A percentile compares a stretch with the other conserved stretches of the same genome.
Evolutionary conservation across 1,139 yeast genomes (phyloP).

Genomic region (Taiozyma onychis): DNA sequence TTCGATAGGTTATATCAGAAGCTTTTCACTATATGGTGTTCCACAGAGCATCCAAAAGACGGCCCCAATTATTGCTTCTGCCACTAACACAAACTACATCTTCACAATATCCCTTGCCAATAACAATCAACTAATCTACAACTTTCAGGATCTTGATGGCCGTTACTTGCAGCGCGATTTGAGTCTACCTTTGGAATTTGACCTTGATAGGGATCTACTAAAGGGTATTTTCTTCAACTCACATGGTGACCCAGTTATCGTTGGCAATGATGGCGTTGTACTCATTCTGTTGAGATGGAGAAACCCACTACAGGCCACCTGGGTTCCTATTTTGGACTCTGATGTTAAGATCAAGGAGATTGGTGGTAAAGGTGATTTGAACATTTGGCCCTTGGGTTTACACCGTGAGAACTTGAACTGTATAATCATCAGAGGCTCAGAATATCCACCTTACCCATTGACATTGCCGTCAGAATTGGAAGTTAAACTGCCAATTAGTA

Average conservation of each 20-base stretch:
- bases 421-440: constrained; percentile 61
- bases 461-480: constrained; percentile 80
- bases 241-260: constrained; percentile 84
- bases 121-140: constrained; percentile 29
- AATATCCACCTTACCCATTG: constrained; percentile 60
- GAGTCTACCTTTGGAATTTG: constrained; percentile 28
- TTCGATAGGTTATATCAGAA: constrained; percentile 49
- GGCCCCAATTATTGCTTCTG: constrained; percentile 50
- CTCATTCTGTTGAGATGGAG: constrained; percentile 76
- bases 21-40: constrained; percentile 50
- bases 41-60: constrained; percentile 46
- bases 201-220: constrained; percentile 24
- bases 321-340: constrained; percentile 85
- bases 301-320: constrained; percentile 64
- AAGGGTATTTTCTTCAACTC: constrained; percentile 77
- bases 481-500: constrained; percentile 54
- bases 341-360: constrained; percentile 41
- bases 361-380: constrained; percentile 50
- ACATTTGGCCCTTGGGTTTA: constrained; percentile 87
- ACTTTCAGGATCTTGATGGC: constrained; percentile 33
- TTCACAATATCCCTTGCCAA: constrained; percentile 38
- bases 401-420: constrained; percentile 64
- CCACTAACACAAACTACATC: constrained; percentile 42
- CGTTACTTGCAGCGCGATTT: constrained; percentile 33
- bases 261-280: constrained; percentile 71